Base-by-base conservation (phyloP, 495 filamentous ascomycete genomes). In the Penicillium herquei region DNA sequence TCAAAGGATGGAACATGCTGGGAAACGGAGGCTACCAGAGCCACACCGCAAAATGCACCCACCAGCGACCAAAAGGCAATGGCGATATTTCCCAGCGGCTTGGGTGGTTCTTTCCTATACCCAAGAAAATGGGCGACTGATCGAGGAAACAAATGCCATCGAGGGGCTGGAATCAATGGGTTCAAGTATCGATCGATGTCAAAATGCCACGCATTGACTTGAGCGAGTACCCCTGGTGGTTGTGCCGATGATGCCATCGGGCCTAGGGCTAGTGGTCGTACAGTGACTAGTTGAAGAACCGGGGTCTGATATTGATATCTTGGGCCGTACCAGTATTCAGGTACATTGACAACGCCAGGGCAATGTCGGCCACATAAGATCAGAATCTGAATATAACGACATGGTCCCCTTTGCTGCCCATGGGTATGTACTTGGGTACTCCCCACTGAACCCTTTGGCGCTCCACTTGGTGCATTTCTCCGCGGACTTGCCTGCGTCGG, bases 131-230 rank as follows among this genome's bases (percentile, higher is more conserved):
- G 69, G 9, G 73, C 74, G 7, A 80, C 39, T 7, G 70, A 72
- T 42, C 60, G 66, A 17, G 71, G 74, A 7, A 76, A 46, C 16
- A 62, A 59, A 30, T 69, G 64, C 74, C 73, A 76, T 59, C 70
- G 63, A 13, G 75, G 73, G 34, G 66, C 57, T 9, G 85, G 85
- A 39, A 91, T 49, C 54, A 84, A 70, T 1, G 76, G 84, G 63
- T 89, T 87, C 11, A 91, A 56, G 59, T 81, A 79, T 9, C 63
- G 66, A 70, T 91, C 88, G 43, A 91, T 80, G 64, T 89, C 83
- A 67, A 90, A 77, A 62, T 89, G 64, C 68, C 72, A 77, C 12
- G 64, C 63, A 8, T 62, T 65, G 1, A 56, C 43, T 13, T 34
- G 40, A 3, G 54, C 52, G 30, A 64, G 42, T 1, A 47, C 49